Base-by-base conservation (phyloP, 345 rosid genomes). In the Lepidium africanum region DNA sequence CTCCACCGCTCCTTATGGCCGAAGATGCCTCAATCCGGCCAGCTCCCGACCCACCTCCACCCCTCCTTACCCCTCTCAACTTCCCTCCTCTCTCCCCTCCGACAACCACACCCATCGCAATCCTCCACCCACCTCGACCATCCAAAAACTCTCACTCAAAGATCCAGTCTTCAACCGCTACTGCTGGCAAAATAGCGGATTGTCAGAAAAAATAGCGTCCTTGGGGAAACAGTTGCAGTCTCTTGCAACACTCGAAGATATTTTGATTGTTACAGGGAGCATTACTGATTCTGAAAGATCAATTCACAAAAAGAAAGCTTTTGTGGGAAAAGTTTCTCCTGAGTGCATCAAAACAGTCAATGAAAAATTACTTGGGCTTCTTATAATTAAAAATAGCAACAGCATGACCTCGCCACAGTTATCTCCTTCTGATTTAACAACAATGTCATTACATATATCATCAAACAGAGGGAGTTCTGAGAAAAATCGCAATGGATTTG, bases 191-290 rank as follows among this genome's bases (percentile, higher is more conserved):
- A n/a, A n/a, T n/a, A n/a, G n/a, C n/a, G n/a, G n/a, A n/a, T n/a
- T n/a, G n/a, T n/a, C n/a, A n/a, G n/a, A n/a, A n/a, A n/a, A n/a
- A n/a, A n/a, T n/a, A n/a, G 87, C 85, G 17, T 88, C 98, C 30
- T 80, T 93, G 11, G 91, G 94, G 63, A 81, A 85, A 71, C 96
- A 90, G 75, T 76, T 93, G 37, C 86, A 87, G 42, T 93, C 97
- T 69, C 88, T 93, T 49, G 97, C 97, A 64, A 90, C 97, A 16
- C 79, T 88, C 3, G 97, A 93, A 69, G 98, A 93, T 67, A 90
- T 93, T 83, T 81, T 93, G 73, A 78, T 87, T 3, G 97, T 87
- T 80, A 85, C 92, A 45, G 65, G 78, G 2, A 78, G 81, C 81
- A 70, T 88, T 61, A 56, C 52, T 60, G 66, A 19, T 57, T 57